These are phyloP conservation scores for Didymella pomorum DNA, from an alignment of 2,329 filamentous ascomycete species.

Conservation along the genomic window DNA sequence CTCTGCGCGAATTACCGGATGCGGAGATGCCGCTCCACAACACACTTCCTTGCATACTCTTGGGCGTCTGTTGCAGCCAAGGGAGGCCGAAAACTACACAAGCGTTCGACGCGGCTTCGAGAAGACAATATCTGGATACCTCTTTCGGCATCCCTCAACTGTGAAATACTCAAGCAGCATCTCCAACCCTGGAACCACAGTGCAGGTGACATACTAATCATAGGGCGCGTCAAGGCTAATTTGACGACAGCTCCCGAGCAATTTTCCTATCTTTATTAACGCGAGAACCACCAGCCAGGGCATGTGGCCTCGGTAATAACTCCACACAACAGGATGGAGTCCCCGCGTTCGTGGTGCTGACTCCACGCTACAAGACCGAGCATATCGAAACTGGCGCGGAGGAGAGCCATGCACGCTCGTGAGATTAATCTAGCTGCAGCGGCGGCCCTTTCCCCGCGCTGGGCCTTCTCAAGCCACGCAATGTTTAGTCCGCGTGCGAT, in stretches of 20 bases:
- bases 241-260: background rate
- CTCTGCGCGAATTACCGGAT: conserved; percentile 15
- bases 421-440: background rate
- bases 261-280: background rate
- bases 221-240: background rate
- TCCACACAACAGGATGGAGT: background rate
- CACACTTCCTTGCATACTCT: background rate
- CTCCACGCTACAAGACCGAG: background rate
- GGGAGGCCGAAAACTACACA: background rate
- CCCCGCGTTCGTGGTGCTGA: background rate
- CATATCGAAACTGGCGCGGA: background rate
- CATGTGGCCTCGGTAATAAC: background rate
- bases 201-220: background rate
- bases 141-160: background rate
- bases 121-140: conserved; percentile 3
- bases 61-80: background rate
- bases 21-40: conserved; percentile 15
- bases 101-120: conserved; percentile 1
- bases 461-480: background rate
- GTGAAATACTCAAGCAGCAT: background rate
- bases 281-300: background rate
- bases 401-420: background rate
- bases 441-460: background rate
- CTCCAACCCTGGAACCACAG: background rate
- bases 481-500: background rate